A percentile compares a stretch with the other conserved stretches of the same genome.
Conservation (phyloP, 257 asterid species). For the Cordia subcordata region DNA sequence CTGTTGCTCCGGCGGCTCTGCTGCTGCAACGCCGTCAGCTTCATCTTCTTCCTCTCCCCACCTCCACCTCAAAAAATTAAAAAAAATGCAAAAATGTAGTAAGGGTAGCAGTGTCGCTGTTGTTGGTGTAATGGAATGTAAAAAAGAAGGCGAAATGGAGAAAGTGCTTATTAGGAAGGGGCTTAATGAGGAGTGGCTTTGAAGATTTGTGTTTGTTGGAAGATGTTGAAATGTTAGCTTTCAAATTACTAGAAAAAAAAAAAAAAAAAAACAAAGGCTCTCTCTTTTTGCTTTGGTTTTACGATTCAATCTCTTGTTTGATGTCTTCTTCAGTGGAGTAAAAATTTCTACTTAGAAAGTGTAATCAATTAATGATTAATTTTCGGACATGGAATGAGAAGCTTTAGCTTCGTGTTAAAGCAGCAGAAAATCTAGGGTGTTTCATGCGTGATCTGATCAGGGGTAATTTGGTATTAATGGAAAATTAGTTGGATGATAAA, state of each 20-base stretch:
- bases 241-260: not conserved
- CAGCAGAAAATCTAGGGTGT: not conserved
- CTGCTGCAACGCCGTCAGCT: slow-evolving; percentile 72
- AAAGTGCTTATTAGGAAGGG: no score
- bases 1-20: slow-evolving; percentile 83
- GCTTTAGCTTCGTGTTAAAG: not conserved
- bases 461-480: not conserved
- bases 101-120: not conserved
- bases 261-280: no score
- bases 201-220: not conserved
- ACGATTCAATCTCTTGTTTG: not conserved
- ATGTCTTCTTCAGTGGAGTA: not conserved
- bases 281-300: not conserved
- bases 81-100: no score
- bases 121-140: not conserved
- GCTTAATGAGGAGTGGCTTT: not conserved
- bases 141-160: not conserved
- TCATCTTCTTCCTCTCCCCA: not conserved
- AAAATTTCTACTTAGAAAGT: no score
- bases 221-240: not conserved
- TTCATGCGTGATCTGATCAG: no score
- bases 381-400: not conserved
- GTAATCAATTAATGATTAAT: not conserved
- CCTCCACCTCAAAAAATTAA: not conserved
- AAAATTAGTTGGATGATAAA: no score